These are phyloP conservation scores for Astrocystis sublimbata DNA, from an alignment of 495 filamentous ascomycete genomes.

Conservation along the genomic window DNA sequence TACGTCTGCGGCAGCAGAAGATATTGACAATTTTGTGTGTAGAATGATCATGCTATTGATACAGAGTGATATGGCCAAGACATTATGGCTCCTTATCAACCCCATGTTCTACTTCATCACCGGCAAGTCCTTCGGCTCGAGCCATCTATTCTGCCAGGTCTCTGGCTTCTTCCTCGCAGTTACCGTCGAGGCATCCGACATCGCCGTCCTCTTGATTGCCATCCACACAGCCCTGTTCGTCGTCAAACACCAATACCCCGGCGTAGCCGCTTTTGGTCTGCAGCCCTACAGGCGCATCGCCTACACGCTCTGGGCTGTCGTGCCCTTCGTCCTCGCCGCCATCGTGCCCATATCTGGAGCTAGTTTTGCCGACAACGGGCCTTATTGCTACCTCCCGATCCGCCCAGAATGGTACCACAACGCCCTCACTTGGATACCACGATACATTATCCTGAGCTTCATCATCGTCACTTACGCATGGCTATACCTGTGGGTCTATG, in stretches of 20 bases:
- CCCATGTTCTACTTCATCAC: slow-evolving; percentile 54
- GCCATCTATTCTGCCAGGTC: slow-evolving; percentile 63
- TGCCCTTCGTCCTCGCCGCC: slow-evolving; percentile 59
- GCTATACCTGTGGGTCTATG: slow-evolving; percentile 67
- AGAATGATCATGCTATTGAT: slow-evolving; percentile 73
- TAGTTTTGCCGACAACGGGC: slow-evolving; percentile 58
- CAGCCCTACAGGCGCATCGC: slow-evolving; percentile 62
- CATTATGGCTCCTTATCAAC: slow-evolving; percentile 64
- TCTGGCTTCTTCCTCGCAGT: slow-evolving; percentile 65
- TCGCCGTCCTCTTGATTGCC: slow-evolving; percentile 68
- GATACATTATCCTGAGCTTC: slow-evolving; percentile 65
- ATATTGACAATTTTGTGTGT: slow-evolving; percentile 27
- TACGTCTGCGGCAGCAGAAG: neutral
- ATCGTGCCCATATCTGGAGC: slow-evolving; percentile 62
- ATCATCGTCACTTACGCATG: slow-evolving; percentile 63
- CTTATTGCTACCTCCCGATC: slow-evolving; percentile 67
- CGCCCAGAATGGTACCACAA: slow-evolving; percentile 65
- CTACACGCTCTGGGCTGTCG: slow-evolving; percentile 54
- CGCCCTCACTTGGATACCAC: slow-evolving; percentile 68
- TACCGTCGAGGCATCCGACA: slow-evolving; percentile 68
- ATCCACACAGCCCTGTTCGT: slow-evolving; percentile 70
- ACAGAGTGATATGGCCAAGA: slow-evolving; percentile 67
- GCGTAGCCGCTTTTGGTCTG: slow-evolving; percentile 51
- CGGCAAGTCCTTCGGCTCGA: slow-evolving; percentile 40
- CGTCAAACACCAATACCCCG: slow-evolving; percentile 51